These are phyloP conservation scores for Fusarium albidum DNA, from an alignment of 2,329 filamentous ascomycete genomes.

Conservation along the genomic window DNA sequence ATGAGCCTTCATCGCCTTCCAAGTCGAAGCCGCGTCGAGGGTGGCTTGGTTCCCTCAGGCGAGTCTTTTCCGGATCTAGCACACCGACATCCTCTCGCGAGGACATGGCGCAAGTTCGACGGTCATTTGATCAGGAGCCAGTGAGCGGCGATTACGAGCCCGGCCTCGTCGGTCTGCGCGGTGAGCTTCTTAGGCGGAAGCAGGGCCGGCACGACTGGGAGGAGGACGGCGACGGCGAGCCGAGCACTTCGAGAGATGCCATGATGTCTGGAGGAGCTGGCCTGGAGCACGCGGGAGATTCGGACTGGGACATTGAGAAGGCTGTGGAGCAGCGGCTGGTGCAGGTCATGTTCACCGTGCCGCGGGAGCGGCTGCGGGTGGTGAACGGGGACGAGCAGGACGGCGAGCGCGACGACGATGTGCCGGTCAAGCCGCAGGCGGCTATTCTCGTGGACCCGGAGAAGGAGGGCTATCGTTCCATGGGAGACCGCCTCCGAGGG, in stretches of 20 bases:
- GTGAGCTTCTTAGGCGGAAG: constrained; percentile 61
- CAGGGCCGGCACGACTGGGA: constrained; percentile 66
- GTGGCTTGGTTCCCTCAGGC: constrained; percentile 74
- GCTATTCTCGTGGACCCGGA: constrained; percentile 55
- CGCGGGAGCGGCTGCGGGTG: constrained; percentile 84
- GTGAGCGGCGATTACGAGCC: constrained; percentile 55
- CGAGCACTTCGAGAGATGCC: constrained; percentile 9
- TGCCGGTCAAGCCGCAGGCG: constrained; percentile 40
- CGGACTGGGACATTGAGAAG: constrained; percentile 80
- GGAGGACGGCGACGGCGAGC: constrained; percentile 47
- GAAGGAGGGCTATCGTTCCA: constrained; percentile 33
- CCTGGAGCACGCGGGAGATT: constrained; percentile 55
- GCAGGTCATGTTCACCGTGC: constrained; percentile 93
- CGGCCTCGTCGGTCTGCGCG: constrained; percentile 52
- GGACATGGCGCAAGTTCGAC: constrained; percentile 41
- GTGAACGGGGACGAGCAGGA: constrained; percentile 76
- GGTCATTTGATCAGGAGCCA: constrained; percentile 45
- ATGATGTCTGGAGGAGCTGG: constrained; percentile 43
- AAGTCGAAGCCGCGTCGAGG: constrained; percentile 64
- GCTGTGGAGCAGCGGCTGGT: constrained; percentile 76
- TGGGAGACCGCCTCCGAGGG: constrained; percentile 18
- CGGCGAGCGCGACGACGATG: constrained; percentile 42
- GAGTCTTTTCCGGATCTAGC: constrained; percentile 63
- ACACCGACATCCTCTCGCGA: constrained; percentile 40
- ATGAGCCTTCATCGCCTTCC: constrained; percentile 62